phyloP scores from a whole-genome alignment of 2,329 filamentous ascomycete genomes.

The Fusarium sp. region DNA sequence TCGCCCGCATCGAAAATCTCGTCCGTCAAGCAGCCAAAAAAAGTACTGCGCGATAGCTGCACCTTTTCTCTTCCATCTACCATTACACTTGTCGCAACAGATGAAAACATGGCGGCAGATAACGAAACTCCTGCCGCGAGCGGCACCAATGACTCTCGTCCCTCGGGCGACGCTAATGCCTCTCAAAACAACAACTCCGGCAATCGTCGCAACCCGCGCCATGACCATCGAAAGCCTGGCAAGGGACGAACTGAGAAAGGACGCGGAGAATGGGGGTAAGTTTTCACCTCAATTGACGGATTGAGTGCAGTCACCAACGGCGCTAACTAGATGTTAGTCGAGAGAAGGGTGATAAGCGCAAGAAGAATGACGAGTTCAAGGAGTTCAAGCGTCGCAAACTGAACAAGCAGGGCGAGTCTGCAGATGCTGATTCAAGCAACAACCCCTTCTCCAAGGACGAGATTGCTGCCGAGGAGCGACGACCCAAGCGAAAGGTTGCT shows the following conservation, averaged over 20 bases:
- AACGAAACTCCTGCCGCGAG: slow-evolving; percentile 50
- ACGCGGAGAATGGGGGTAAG: slow-evolving; percentile 51
- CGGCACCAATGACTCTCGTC: slow-evolving; percentile 36
- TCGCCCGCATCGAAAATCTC: slow-evolving; percentile 42
- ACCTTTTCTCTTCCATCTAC: slow-evolving; percentile 5
- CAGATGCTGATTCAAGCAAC: slow-evolving; percentile 48
- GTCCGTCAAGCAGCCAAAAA: slow-evolving; percentile 34
- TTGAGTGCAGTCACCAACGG: slow-evolving; percentile 46
- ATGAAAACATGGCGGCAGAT: slow-evolving; percentile 54
- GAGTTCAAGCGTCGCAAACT: slow-evolving; percentile 60
- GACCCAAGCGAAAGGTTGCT: slow-evolving; percentile 95
- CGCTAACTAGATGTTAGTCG: slow-evolving; percentile 55
- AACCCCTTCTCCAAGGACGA: slow-evolving; percentile 78
- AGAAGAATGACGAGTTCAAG: slow-evolving; percentile 57
- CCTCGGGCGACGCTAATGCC: slow-evolving; percentile 41
- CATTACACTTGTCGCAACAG: slow-evolving; percentile 38
- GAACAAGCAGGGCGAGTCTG: slow-evolving; percentile 53
- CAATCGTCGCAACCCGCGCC: slow-evolving; percentile 49
- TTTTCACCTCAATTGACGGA: slow-evolving; percentile 3
- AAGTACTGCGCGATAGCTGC: slow-evolving; percentile 26
- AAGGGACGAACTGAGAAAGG: slow-evolving; percentile 51
- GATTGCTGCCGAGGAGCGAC: slow-evolving; percentile 86
- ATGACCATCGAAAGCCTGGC: slow-evolving; percentile 48
- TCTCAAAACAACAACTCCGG: slow-evolving; percentile 39
- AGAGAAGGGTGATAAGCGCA: slow-evolving; percentile 56